Base-by-base conservation (phyloP, 306 rosid genomes). In the Sophora flavescens region DNA sequence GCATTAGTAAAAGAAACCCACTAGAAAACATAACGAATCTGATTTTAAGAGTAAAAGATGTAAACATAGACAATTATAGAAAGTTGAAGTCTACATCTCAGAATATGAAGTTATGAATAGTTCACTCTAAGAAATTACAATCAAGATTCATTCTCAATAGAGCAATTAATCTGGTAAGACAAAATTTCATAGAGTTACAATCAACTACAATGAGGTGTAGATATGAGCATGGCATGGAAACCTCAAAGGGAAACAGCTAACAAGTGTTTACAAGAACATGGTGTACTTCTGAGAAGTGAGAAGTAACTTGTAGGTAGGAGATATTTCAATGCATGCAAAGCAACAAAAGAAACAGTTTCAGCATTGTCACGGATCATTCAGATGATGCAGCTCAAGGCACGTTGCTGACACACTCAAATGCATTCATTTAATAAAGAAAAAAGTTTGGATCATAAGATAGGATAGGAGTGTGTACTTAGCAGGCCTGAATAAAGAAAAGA, bases 331-430 rank as follows among this genome's bases (percentile, higher is more conserved):
- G 61, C 72, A 63, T 75, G 64, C 72, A 75, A 26, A 9, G 64
- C 30, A 56, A 35, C 53, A 50, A 36, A 51, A 74, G 8, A 33
- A 35, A 2, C 3, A 3, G 50, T 5, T 54, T 71, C 41, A 70
- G 10, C 3, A 60, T 57, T 56, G n/a, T 39, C 42, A 72, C 14
- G 15, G 15, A 18, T 13, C 2, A 41, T 41, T 41, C 45, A 47
- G 15, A 47, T 72, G 68, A 58, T 59, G 35, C 59, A 28, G 58
- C 48, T 39, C 58, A 60, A 67, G 41, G 72, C 72, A 67, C 33
- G 77, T 58, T 72, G 12, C 32, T 30, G 12, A 42, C 60, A 12
- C 68, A 10, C 45, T 41, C 11, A 56, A 73, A 60, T 44, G 59
- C 68, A 30, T 61, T 60, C 44, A 22, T 69, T 60, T 45, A 2